A percentile compares a stretch with the other conserved stretches of the same genome.
These are phyloP conservation scores for Uromyces viciae-fabae DNA, from an alignment of 1,284 basidiomycete genomes.

Conservation along the genomic window DNA sequence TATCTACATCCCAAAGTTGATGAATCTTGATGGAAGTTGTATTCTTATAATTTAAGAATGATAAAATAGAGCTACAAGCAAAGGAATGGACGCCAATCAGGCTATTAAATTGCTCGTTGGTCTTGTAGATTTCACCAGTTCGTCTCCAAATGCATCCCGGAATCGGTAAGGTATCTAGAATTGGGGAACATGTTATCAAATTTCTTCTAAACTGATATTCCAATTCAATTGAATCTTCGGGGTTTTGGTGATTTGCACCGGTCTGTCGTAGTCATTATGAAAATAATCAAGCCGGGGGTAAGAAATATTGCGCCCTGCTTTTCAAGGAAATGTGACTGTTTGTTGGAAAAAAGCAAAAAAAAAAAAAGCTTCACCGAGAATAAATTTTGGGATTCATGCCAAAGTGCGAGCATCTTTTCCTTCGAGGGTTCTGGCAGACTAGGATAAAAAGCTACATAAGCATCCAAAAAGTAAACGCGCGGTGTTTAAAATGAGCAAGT, in stretches of 20 bases:
- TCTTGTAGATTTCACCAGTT: conserved; percentile 98
- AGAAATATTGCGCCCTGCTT: too few species aligned
- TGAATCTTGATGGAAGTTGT: conserved; percentile 64
- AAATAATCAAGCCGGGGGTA: neutral
- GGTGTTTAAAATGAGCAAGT: neutral
- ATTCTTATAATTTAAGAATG: neutral
- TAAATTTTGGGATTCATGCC: conserved; percentile 25
- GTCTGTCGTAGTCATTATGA: neutral
- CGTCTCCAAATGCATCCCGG: conserved; percentile 94
- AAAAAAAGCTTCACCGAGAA: conserved; percentile 11
- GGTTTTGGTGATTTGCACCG: neutral
- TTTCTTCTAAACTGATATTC: conserved; percentile 95
- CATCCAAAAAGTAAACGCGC: neutral
- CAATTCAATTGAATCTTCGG: neutral
- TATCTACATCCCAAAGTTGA: conserved; percentile 93
- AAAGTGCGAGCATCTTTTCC: conserved; percentile 9
- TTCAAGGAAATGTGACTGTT: neutral
- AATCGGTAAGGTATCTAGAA: conserved; percentile 71
- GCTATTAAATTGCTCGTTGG: conserved; percentile 87
- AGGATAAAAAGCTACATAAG: neutral
- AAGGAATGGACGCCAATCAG: conserved; percentile 59
- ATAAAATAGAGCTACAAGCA: neutral
- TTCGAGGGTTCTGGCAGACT: conserved; percentile 19
- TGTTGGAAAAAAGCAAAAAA: neutral
- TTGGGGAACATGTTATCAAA: conserved; percentile 89